Evolutionary conservation across 176 grass and related monocot species (phyloP).

Genomic region (Rhynchospora breviuscula): DNA sequence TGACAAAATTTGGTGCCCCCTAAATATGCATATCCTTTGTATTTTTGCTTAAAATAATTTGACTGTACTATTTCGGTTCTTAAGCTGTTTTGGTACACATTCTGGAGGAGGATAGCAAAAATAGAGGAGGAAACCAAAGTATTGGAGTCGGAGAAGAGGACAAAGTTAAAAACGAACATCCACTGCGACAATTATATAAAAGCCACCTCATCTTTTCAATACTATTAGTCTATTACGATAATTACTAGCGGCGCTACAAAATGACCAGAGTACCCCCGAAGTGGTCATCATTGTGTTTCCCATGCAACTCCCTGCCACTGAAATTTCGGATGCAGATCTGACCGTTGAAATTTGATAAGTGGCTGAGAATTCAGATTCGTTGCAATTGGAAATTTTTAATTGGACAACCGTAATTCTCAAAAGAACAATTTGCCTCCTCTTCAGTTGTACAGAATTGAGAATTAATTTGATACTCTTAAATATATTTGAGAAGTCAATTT

Average conservation of each 20-base stretch:
- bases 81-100: background rate
- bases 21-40: too few species aligned
- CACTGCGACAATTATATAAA: background rate
- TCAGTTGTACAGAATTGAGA: too few species aligned
- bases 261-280: too few species aligned
- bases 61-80: background rate
- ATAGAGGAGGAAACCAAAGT: background rate
- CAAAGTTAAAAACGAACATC: background rate
- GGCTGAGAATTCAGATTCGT: background rate
- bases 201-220: background rate
- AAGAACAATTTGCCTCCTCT: too few species aligned
- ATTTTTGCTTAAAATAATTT: too few species aligned
- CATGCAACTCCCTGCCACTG: background rate
- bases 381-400: background rate
- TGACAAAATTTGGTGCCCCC: too few species aligned
- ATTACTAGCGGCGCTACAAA: background rate
- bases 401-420: background rate
- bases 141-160: background rate
- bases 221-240: background rate
- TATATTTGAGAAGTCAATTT: too few species aligned
- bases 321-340: background rate
- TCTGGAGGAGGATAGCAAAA: too few species aligned
- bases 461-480: too few species aligned
- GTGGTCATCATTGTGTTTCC: background rate
- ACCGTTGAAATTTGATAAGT: background rate